These are phyloP conservation scores for Collybia sordida DNA, from an alignment of 768 basidiomycete species.

Conservation along the genomic window DNA sequence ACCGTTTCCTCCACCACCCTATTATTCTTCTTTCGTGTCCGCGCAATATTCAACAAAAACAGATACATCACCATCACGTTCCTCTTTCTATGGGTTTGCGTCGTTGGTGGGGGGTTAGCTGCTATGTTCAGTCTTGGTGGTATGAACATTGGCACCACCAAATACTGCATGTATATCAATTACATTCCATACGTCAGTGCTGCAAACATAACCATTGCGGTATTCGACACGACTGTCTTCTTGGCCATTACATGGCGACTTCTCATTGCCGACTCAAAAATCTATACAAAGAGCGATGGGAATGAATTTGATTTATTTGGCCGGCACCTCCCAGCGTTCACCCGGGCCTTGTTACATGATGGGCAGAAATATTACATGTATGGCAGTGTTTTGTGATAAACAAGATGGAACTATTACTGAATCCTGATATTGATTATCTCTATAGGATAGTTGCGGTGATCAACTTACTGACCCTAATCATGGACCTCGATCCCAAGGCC, in stretches of 20 bases:
- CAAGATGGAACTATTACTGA: no score
- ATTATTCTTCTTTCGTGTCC: not conserved
- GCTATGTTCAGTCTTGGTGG: no score
- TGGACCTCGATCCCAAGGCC: no score
- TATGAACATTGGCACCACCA: not conserved
- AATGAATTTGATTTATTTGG: constrained; percentile 17
- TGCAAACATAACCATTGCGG: not conserved
- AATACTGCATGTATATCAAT: not conserved
- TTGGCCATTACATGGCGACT: not conserved
- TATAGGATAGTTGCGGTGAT: no score
- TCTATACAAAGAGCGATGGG: constrained; percentile 2
- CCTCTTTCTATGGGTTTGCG: not conserved
- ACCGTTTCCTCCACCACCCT: not conserved
- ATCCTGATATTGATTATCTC: no score
- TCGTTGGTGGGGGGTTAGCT: not conserved
- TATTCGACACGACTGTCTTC: not conserved
- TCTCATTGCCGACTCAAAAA: constrained; percentile 8
- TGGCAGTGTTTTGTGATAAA: not conserved
- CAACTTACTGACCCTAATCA: no score
- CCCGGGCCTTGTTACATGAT: constrained; percentile 24
- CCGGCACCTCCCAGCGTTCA: constrained; percentile 20
- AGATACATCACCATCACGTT: not conserved
- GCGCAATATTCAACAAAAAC: not conserved
- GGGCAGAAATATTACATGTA: constrained; percentile 36
- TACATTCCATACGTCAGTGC: not conserved